These are phyloP conservation scores for Thielaviopsis punctulata DNA, from an alignment of 2,329 filamentous ascomycete species.

Conservation along the genomic window DNA sequence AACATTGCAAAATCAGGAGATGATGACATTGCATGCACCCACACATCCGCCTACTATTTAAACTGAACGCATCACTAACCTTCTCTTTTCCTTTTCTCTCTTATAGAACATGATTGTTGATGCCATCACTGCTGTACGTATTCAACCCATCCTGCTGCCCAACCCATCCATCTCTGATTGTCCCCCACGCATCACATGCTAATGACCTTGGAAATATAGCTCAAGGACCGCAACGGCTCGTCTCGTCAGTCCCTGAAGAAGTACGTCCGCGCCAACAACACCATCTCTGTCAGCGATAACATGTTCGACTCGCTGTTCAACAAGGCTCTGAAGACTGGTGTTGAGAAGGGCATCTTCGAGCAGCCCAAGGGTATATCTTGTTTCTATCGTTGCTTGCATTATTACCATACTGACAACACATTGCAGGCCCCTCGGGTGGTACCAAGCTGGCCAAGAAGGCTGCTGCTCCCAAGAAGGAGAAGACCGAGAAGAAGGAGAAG, in stretches of 20 bases:
- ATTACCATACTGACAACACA: constrained; percentile 11
- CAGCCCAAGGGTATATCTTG: constrained; percentile 68
- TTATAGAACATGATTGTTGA: constrained; percentile 51
- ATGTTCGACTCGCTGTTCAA: constrained; percentile 65
- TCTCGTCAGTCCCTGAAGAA: constrained; percentile 46
- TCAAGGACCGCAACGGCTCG: constrained; percentile 45
- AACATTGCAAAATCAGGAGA: neutral
- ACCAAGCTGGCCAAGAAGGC: constrained; percentile 75
- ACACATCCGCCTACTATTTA: neutral
- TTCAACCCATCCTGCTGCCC: constrained; percentile 21
- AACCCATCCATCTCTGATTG: constrained; percentile 15
- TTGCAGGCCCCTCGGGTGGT: constrained; percentile 60
- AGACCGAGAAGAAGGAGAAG: too few species aligned
- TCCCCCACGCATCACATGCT: constrained; percentile 17
- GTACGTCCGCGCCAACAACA: constrained; percentile 40
- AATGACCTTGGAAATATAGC: constrained; percentile 27
- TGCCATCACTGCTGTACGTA: constrained; percentile 42
- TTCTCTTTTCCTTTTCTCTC: constrained; percentile 2
- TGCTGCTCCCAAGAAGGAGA: constrained; percentile 29
- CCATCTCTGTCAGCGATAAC: constrained; percentile 28
- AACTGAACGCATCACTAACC: constrained; percentile 19
- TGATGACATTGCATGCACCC: neutral
- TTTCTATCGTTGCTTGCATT: neutral
- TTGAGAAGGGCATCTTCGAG: constrained; percentile 71
- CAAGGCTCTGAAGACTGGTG: constrained; percentile 64